These are phyloP conservation scores for Cladophialophora carrionii DNA, from an alignment of 2,329 filamentous ascomycete genomes.

Conservation along the genomic window DNA sequence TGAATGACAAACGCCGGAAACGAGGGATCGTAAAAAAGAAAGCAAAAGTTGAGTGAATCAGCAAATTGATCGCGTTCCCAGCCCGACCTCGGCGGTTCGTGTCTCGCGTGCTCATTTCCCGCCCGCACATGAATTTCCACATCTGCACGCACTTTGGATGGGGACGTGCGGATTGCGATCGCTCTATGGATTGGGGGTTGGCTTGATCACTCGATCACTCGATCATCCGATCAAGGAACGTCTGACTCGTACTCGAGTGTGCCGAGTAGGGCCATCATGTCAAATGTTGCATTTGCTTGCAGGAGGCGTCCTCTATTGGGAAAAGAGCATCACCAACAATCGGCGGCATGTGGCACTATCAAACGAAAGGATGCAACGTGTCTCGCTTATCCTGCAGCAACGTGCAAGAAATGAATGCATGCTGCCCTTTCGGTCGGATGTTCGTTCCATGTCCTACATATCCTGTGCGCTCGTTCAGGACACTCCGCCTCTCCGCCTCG, in stretches of 20 bases:
- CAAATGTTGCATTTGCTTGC: slow-evolving; percentile 1
- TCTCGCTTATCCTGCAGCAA: slow-evolving; percentile 9
- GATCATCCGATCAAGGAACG: neutral
- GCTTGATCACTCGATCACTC: neutral
- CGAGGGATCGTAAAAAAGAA: neutral
- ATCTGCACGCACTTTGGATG: slow-evolving; percentile 5
- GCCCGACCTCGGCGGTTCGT: slow-evolving; percentile 1
- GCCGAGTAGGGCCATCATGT: neutral
- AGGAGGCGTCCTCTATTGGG: neutral
- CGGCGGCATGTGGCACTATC: neutral
- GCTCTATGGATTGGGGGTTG: neutral
- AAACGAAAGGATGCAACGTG: neutral
- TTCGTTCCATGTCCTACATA: slow-evolving; percentile 1
- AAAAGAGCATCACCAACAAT: neutral
- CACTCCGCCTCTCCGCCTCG: neutral
- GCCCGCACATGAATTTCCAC: slow-evolving; percentile 1
- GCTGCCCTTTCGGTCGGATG: slow-evolving; percentile 2
- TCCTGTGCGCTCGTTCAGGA: neutral
- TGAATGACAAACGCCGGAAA: neutral
- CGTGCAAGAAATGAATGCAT: neutral
- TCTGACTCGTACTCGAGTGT: too few species aligned
- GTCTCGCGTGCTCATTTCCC: slow-evolving; percentile 7
- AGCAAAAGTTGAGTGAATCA: neutral
- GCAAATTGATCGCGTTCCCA: neutral
- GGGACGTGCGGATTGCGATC: neutral